Evolutionary conservation across 1,139 yeast species (phyloP).

Genomic region (Blastobotrys illinoisensis): DNA sequence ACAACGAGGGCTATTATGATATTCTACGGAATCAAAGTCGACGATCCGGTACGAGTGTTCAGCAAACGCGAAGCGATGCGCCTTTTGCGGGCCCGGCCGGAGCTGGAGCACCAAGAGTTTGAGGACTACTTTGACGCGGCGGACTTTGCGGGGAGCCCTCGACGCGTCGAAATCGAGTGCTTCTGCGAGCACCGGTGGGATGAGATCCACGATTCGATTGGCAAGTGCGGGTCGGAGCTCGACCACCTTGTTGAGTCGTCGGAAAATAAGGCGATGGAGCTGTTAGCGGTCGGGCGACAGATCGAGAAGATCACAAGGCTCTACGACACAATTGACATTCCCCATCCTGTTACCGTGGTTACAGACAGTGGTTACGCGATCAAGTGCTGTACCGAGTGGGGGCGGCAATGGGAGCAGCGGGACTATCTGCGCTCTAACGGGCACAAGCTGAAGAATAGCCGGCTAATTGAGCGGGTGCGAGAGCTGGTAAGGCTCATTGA

Average conservation of each 20-base stretch:
- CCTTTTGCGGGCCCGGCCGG: neutral
- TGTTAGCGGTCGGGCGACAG: neutral
- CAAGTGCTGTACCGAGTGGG: slow-evolving; percentile 2
- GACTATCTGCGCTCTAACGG: slow-evolving; percentile 28
- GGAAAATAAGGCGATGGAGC: neutral
- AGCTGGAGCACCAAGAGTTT: neutral
- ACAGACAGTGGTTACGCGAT: slow-evolving; percentile 1
- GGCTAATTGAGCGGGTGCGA: slow-evolving; percentile 37
- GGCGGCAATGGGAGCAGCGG: neutral
- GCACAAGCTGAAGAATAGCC: slow-evolving; percentile 45
- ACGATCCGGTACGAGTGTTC: neutral
- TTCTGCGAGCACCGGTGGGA: neutral
- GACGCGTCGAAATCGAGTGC: neutral
- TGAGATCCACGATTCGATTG: neutral
- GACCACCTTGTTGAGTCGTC: neutral
- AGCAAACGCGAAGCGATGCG: slow-evolving; percentile 4
- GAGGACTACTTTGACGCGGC: slow-evolving; percentile 4
- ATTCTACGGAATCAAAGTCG: slow-evolving; percentile 4
- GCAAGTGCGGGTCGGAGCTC: neutral
- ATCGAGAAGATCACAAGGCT: neutral
- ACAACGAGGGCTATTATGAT: too few species aligned
- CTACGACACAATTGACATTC: neutral
- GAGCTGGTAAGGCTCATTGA: slow-evolving; percentile 5
- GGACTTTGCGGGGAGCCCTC: neutral
- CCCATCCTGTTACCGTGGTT: slow-evolving; percentile 1